phyloP scores from a whole-genome alignment of 495 filamentous ascomycete species.

The Trichoderma asperelloides region DNA sequence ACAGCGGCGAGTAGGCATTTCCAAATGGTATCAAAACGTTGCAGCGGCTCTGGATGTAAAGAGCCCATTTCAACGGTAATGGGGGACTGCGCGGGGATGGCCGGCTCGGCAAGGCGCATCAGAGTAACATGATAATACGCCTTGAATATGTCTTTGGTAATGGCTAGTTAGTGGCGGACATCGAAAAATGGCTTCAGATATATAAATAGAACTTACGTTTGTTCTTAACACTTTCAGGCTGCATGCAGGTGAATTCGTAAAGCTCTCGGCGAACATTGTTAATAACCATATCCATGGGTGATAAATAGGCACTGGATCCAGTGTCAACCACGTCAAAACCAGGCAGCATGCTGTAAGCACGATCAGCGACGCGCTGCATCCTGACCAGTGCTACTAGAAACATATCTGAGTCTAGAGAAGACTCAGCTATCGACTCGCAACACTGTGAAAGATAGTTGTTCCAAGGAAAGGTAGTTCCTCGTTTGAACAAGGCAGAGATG shows the following conservation, averaged over 20 bases:
- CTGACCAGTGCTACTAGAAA: slow-evolving; percentile 15
- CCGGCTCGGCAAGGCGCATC: slow-evolving; percentile 19
- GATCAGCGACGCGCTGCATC: slow-evolving; percentile 15
- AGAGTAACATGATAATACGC: slow-evolving; percentile 13
- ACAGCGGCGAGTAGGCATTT: slow-evolving; percentile 14
- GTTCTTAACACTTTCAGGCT: slow-evolving; percentile 9
- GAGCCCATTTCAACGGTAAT: neutral
- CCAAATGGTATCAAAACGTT: slow-evolving; percentile 17
- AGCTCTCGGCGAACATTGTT: slow-evolving; percentile 14
- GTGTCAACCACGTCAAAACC: slow-evolving; percentile 13
- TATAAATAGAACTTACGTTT: slow-evolving; percentile 11
- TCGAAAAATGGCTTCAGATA: neutral
- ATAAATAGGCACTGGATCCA: slow-evolving; percentile 7
- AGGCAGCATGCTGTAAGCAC: slow-evolving; percentile 13
- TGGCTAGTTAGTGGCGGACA: neutral
- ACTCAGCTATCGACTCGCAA: slow-evolving; percentile 13
- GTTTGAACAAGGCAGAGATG: slow-evolving; percentile 15
- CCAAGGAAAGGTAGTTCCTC: slow-evolving; percentile 12
- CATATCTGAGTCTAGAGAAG: slow-evolving; percentile 15
- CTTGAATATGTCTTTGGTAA: slow-evolving; percentile 13
- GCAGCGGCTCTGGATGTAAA: neutral
- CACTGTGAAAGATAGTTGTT: slow-evolving; percentile 17
- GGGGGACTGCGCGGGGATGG: slow-evolving; percentile 13
- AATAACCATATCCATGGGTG: slow-evolving; percentile 16
- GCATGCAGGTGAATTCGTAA: slow-evolving; percentile 9